phyloP scores from a whole-genome alignment of 1,284 basidiomycete genomes.

The Thecaphora thlaspeos region DNA sequence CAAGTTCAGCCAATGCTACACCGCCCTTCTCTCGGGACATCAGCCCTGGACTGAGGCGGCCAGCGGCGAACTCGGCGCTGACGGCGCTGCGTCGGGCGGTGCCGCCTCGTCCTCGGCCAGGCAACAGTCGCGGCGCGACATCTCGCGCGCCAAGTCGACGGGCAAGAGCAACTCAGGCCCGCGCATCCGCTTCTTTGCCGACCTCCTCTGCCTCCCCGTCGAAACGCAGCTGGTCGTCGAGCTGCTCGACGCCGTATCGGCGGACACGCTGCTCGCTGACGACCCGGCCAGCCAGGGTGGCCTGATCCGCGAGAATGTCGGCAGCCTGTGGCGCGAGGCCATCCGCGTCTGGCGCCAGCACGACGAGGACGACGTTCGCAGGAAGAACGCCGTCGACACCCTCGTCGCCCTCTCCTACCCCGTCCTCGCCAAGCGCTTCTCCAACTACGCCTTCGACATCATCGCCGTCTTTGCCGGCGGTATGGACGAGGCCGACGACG shows the following conservation, averaged over 20 bases:
- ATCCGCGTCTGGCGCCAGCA: constrained; percentile 39
- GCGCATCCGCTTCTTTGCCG: constrained; percentile 42
- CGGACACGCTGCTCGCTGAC: constrained; percentile 38
- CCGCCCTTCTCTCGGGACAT: constrained; percentile 38
- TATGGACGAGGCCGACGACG: constrained; percentile 54
- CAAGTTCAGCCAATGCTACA: constrained; percentile 45
- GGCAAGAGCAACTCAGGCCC: constrained; percentile 51
- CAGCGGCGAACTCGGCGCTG: constrained; percentile 6
- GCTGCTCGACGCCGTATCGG: constrained; percentile 28
- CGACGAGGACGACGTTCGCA: constrained; percentile 39
- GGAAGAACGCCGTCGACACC: constrained; percentile 46
- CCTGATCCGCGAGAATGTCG: constrained; percentile 44
- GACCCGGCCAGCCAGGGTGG: constrained; percentile 32
- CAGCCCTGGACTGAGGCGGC: constrained; percentile 38
- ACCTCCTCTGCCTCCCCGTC: constrained; percentile 47
- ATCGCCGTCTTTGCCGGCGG: constrained; percentile 49
- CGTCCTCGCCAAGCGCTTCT: constrained; percentile 44
- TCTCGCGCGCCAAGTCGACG: constrained; percentile 19
- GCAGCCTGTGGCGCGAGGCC: constrained; percentile 48
- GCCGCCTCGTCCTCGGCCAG: not conserved
- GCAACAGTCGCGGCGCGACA: constrained; percentile 7
- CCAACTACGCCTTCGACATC: constrained; percentile 50
- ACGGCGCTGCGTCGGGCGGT: constrained; percentile 1
- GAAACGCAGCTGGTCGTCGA: constrained; percentile 34
- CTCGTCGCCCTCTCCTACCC: constrained; percentile 43